These are phyloP conservation scores for Naganishia vishniacii DNA, from an alignment of 768 basidiomycete species.

Conservation along the genomic window DNA sequence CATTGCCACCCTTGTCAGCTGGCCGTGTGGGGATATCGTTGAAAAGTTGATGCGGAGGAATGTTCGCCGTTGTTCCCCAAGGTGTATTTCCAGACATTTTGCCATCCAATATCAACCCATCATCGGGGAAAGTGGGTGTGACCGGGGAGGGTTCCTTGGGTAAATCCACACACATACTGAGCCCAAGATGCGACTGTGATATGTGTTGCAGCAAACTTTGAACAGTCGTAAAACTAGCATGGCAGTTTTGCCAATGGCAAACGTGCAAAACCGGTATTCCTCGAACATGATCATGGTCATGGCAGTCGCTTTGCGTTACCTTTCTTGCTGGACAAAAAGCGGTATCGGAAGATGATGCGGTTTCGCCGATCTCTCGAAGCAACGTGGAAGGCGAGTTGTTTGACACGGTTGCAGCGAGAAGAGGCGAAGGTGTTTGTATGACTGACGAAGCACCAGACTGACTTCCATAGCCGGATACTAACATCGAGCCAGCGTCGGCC, in stretches of 20 bases:
- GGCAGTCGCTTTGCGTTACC: background rate
- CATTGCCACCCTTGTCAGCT: no score
- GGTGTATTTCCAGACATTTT: background rate
- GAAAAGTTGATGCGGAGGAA: no score
- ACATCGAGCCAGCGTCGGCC: background rate
- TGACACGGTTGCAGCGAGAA: background rate
- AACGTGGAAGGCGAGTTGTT: background rate
- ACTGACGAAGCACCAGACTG: constrained; percentile 9
- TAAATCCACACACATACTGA: background rate
- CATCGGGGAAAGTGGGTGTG: background rate
- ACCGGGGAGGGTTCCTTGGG: background rate
- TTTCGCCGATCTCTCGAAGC: background rate
- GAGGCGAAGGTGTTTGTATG: constrained; percentile 5
- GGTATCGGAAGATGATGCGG: background rate
- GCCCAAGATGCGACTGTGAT: constrained; percentile 60
- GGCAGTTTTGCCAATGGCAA: constrained; percentile 72
- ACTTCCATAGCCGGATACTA: background rate
- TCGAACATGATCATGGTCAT: background rate
- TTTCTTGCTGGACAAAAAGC: background rate
- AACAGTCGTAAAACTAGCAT: constrained; percentile 59
- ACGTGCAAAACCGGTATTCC: constrained; percentile 48
- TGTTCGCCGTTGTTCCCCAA: no score
- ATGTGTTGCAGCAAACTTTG: constrained; percentile 74
- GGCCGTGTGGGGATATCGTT: no score
- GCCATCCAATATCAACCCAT: background rate